phyloP scores from a whole-genome alignment of 2,329 filamentous ascomycete species.

The Microdochium bolleyi region DNA sequence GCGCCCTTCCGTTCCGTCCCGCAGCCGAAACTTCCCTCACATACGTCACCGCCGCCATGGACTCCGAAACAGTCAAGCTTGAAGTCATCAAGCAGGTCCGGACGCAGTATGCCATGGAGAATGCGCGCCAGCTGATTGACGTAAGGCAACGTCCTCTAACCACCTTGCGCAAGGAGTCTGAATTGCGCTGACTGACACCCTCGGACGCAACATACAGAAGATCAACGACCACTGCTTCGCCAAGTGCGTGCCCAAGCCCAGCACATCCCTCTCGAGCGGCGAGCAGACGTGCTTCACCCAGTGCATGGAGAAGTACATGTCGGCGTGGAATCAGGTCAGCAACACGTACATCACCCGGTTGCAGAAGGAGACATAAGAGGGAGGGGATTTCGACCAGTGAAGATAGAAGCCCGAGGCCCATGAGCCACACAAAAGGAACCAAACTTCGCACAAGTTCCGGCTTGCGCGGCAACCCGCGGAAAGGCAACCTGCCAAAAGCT shows the following conservation, averaged over 20 bases:
- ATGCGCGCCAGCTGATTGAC: slow-evolving; percentile 63
- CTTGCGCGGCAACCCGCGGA: too few relatives aligned
- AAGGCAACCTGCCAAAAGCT: too few relatives aligned
- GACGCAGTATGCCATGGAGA: slow-evolving; percentile 56
- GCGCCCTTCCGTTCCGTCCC: too few relatives aligned
- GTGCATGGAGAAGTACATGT: slow-evolving; percentile 83
- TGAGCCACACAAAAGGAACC: slow-evolving; percentile 4
- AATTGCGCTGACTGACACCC: too few relatives aligned
- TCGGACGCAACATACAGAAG: slow-evolving; percentile 42
- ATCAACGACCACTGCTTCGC: slow-evolving; percentile 78
- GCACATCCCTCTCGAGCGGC: slow-evolving; percentile 54
- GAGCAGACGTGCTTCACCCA: slow-evolving; percentile 65
- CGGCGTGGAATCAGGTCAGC: slow-evolving; percentile 69
- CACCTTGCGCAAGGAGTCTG: too few relatives aligned
- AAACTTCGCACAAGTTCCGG: not conserved
- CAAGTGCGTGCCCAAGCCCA: slow-evolving; percentile 65
- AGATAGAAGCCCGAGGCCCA: too few relatives aligned
- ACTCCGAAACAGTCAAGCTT: slow-evolving; percentile 50
- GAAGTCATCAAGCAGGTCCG: slow-evolving; percentile 58
- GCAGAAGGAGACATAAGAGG: slow-evolving; percentile 42
- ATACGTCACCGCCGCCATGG: slow-evolving; percentile 34
- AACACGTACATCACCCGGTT: slow-evolving; percentile 56
- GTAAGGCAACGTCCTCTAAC: slow-evolving; percentile 31
- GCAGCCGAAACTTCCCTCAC: not conserved
- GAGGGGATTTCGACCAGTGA: too few relatives aligned